Evolutionary conservation across 768 basidiomycete genomes (phyloP), one percentile per base, ranked within the genome.

Genomic region (Phylloporus rhodoxanthus): DNA sequence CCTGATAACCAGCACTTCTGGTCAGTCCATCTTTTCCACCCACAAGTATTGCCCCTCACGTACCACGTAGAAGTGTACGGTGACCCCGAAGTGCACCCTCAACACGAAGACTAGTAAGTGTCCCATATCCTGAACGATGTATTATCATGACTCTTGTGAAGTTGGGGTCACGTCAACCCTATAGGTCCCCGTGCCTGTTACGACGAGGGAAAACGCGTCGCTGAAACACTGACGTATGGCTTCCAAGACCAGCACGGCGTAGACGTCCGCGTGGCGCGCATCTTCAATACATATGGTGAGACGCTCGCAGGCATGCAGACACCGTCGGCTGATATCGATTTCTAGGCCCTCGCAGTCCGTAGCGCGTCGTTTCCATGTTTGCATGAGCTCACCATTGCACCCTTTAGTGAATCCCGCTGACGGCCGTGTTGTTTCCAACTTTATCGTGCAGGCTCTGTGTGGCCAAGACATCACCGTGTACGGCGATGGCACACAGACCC

Each of bases 121-220:
- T 45, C 23, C 8, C 34, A 13, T 39, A 1, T 34, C 38, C 6
- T 29, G 13, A 42, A 32, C 8, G 17, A 36, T 37, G 32, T 55
- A 30, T 57, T 55, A 8, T 62, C 50, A 21, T 57, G 52, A 54
- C 56, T 44, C 40, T 33, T 53, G 41, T 50, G 47, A 49, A 92
- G 91, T 69, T 96, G 93, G 93, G 94, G 93, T 41, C 85, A 98
- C 69, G 96, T 99, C 64, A 99, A 99, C 75, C 93, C 93, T 37
- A 96, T 94, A 59, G 96, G 96, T 20, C 90, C 91, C 52, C 89
- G 96, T 54, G 94, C 95, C n/a, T 99, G 96, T 70, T 99, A 99
- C 65, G 96, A 99, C 64, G 96, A 99, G 71, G 96, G 96, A 43
- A 99, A 99, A 74, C 92, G 96, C 60, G 95, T 98, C 33, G 95